Evolutionary conservation across 805 yeast species (phyloP).

Genomic region (Clavispora vitiphila): DNA sequence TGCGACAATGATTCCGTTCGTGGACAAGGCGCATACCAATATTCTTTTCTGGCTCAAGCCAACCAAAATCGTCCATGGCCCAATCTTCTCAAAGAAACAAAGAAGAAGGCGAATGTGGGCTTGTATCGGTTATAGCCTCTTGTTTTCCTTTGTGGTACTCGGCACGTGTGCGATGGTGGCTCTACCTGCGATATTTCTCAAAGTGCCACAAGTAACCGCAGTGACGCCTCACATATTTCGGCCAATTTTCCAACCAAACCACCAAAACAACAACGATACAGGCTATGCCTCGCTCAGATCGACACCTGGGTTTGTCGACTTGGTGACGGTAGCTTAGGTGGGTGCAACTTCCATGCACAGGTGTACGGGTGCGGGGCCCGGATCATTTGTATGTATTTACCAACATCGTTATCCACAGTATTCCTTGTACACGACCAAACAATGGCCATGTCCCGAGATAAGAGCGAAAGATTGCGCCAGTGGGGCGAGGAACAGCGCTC

Average conservation of each 20-base stretch:
- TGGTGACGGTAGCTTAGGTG: neutral
- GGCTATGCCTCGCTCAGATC: slow-evolving; percentile 26
- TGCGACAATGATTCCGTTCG: slow-evolving; percentile 38
- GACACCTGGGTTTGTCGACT: neutral
- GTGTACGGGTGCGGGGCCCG: slow-evolving; percentile 1
- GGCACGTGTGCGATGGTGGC: slow-evolving; percentile 26
- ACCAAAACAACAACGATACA: slow-evolving; percentile 62
- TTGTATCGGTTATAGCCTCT: slow-evolving; percentile 41
- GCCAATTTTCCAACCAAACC: slow-evolving; percentile 55
- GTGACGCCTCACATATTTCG: slow-evolving; percentile 25
- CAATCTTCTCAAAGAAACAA: slow-evolving; percentile 37
- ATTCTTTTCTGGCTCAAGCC: slow-evolving; percentile 49
- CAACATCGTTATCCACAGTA: neutral
- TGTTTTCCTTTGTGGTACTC: slow-evolving; percentile 39
- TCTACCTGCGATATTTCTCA: slow-evolving; percentile 42
- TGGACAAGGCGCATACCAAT: slow-evolving; percentile 45
- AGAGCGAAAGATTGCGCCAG: slow-evolving; percentile 6
- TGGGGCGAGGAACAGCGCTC: slow-evolving; percentile 12
- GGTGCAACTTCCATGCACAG: slow-evolving; percentile 1
- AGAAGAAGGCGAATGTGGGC: slow-evolving; percentile 19
- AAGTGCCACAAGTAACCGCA: neutral
- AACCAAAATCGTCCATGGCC: slow-evolving; percentile 28
- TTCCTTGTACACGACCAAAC: slow-evolving; percentile 1
- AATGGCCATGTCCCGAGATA: slow-evolving; percentile 2
- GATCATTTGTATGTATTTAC: neutral